Base-by-base conservation (phyloP, 148 eudicot genomes). In the Gaultheria prostrata region DNA sequence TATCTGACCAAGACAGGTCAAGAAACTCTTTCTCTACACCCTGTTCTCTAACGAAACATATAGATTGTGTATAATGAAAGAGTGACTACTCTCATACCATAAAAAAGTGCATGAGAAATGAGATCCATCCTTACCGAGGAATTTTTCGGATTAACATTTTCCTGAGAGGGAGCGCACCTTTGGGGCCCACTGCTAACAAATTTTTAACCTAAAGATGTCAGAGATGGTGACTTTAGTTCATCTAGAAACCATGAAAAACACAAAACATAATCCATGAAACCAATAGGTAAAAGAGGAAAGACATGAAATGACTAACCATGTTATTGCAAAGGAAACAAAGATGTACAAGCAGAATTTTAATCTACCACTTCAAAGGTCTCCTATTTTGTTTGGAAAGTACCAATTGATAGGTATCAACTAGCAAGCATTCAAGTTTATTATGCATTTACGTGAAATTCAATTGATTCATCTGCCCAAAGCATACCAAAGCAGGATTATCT, bases 71-170 rank as follows among this genome's bases (percentile, higher is more conserved):
- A 12, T 3, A 79, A 43, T 79, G 4, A 59, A 35, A 28, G 7
- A 9, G 4, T 80, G 20, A 39, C 8, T 39, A 14, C 78, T 57
- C 8, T 28, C 28, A 7, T 30, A 49, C 12, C 13, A 76, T 65
- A 46, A 17, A 49, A 78, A 54, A 74, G 18, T 14, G 49, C 15
- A 17, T 9, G 21, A 33, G 59, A 79, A 50, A 49, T 4, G 63
- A 84, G 39, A 10, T 54, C 12, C 70, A 67, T 81, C 8, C 82
- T 82, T 89, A 94, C 98, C 98, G 85, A 49, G 99, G 99, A 82
- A 97, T 92, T 90, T 91, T 94, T 80, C 99, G 83, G 63, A 96
- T 82, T 33, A 89, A 32, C 92, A 94, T 92, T 89, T 91, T 97
- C 88, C 97, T 90, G 54, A 94, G 87, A 75, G 97, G 94, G 83